Evolutionary conservation across 345 rosid genomes (phyloP).

Genomic region (Gossypium australe): DNA sequence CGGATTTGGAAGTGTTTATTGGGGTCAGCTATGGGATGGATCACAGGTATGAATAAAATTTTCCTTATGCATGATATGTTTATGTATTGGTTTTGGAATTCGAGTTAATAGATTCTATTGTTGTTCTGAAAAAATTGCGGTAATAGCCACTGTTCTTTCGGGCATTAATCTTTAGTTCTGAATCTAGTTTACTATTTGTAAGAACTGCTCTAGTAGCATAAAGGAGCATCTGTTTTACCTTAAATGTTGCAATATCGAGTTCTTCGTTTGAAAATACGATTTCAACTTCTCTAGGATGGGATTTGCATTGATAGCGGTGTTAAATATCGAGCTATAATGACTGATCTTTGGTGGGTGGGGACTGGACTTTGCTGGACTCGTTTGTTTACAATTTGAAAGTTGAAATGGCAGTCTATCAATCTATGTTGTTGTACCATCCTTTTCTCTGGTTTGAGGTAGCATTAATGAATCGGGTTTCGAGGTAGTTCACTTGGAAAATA

Average conservation of each 20-base stretch:
- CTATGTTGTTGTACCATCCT: neutral
- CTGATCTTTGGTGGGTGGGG: neutral
- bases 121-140: neutral
- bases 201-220: neutral
- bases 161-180: neutral
- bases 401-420: neutral
- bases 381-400: neutral
- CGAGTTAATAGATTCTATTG: neutral
- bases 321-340: neutral
- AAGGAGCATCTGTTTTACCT: neutral
- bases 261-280: neutral
- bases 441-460: neutral
- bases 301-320: neutral
- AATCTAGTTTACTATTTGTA: neutral
- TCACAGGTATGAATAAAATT: conserved; percentile 54
- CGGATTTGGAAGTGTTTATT: conserved; percentile 92
- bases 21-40: conserved; percentile 99
- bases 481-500: neutral
- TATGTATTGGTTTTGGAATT: neutral
- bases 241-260: neutral
- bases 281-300: neutral
- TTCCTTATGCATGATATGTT: neutral
- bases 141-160: too few species aligned
- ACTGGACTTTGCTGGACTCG: neutral
- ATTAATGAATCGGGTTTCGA: neutral